Percentiles rank a stretch among this genome's conserved stretches.
Conservation (phyloP, 2,329 filamentous ascomycete species). For the Calonectria pseudoturangicola region DNA sequence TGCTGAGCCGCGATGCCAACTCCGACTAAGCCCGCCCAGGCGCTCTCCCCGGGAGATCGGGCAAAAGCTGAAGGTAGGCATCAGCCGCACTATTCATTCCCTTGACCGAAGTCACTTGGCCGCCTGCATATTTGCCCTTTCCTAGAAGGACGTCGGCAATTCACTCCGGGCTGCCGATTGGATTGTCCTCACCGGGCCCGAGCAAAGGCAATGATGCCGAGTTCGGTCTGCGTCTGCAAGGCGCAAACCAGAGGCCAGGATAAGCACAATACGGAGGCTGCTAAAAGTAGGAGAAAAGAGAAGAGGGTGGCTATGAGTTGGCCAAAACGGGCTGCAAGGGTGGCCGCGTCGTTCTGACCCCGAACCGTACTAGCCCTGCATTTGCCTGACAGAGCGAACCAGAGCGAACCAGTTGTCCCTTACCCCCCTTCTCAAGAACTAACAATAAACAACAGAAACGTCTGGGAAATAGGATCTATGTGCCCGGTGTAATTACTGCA, state of each 20-base stretch:
- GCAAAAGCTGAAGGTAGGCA: constrained; percentile 11
- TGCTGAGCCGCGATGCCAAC: neutral
- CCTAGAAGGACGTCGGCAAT: neutral
- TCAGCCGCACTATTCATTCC: neutral
- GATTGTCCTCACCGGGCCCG: neutral
- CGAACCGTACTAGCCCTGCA: neutral
- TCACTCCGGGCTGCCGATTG: neutral
- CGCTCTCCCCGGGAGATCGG: neutral
- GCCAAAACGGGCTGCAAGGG: constrained; percentile 5
- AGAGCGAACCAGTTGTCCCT: constrained; percentile 12
- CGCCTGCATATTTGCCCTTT: neutral
- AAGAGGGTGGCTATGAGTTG: constrained; percentile 15
- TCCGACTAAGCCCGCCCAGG: neutral
- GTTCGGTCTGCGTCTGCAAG: neutral
- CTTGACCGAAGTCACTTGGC: neutral
- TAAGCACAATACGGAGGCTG: constrained; percentile 6
- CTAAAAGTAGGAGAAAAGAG: neutral
- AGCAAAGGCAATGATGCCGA: neutral
- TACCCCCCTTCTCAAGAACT: neutral
- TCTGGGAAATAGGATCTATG: neutral
- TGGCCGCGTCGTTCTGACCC: neutral
- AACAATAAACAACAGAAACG: neutral
- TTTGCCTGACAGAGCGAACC: constrained; percentile 8
- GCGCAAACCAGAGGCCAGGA: neutral
- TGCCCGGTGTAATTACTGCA: neutral